Evolutionary conservation across 176 grass and related monocot species (phyloP), one percentile per base, ranked within the genome.

Genomic region (Zea mays): DNA sequence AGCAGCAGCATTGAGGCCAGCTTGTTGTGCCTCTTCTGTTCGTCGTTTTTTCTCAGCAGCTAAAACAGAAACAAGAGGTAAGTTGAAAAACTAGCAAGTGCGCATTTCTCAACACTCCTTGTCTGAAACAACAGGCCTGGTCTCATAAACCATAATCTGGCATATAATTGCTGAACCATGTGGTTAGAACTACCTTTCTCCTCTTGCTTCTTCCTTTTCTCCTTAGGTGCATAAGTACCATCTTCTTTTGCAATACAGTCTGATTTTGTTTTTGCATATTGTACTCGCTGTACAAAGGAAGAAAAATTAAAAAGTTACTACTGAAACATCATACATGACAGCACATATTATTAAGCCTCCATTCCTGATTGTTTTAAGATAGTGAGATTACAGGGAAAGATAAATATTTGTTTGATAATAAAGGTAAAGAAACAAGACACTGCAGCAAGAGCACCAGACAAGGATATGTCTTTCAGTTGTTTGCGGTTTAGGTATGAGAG

Each of bases 181-280:
- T 2, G 75, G 66, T n/a, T 16, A 64, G 39, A 64, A 59, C 71
- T 82, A 94, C 96, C 92, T 92, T 99, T 95, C 67, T 99, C 90
- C 76, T 99, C 96, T 85, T 95, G 90, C 67, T 93, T 99, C 85
- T 90, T 99, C 75, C 84, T 99, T 87, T 95, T 99, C 67, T 99
- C 96, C 82, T 84, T 85, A 57, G 90, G 93, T 67, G 88, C 87
- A 71, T 75, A 95, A 74, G 96, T 87, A 55, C 96, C 96, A 79
- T 95, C 96, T 42, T 82, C 96, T 68, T 95, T 95, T 75, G 90
- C 83, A 84, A 99, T 74, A 90, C 90, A 92, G 71, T 99, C 96
- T 19, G 96, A 99, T 75, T 85, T 95, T 78, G 92, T 77, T 85
- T 93, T 99, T 14, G 96, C 96, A 21, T 93, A 99, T 89, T 99